Evolutionary conservation across 306 rosid genomes (phyloP), one percentile per base, ranked within the genome.

Genomic region (Gastrolobium villosum): DNA sequence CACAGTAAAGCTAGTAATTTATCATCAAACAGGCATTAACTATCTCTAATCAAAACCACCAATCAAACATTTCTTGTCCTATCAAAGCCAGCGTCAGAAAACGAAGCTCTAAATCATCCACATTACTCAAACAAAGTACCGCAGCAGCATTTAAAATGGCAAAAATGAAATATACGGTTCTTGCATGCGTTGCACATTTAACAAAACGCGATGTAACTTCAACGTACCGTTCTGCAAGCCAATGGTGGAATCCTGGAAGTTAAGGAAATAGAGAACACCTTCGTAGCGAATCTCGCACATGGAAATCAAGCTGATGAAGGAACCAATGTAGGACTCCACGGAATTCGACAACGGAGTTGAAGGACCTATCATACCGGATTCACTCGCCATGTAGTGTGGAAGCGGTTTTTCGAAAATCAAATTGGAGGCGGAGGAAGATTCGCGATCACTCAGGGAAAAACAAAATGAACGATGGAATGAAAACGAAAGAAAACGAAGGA

Each of bases 251-350:
- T 84, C 88, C 0, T 80, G 82, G 50, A 82, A 56, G 62, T 83
- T 75, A 46, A 92, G 89, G 72, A 48, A 39, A 72, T 77, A 85
- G 14, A 90, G 87, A 57, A 87, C 65, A 30, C 97, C 97, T 65
- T 92, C 97, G 86, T 92, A 90, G 52, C 96, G 90, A 77, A 92
- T 84, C 62, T 92, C 97, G 80, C 41, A 82, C 85, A 81, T 90
- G 72, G 97, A 87, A 82, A 87, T 82, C 69, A 92, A 81, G 84
- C 81, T 90, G 48, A 92, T 86, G 84, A 81, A 86, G 79, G 88
- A 73, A 10, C 96, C 96, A 45, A 92, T 82, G 81, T 70, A 87
- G 6, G 92, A 79, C 13, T 87, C 90, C 5, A 11, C 84, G n/a
- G 82, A 78, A 54, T 14, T 65, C 2, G 83, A 39, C 11, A 65